Conservation (phyloP, 1,139 yeast genomes). For the Lodderomyces margitis region DNA sequence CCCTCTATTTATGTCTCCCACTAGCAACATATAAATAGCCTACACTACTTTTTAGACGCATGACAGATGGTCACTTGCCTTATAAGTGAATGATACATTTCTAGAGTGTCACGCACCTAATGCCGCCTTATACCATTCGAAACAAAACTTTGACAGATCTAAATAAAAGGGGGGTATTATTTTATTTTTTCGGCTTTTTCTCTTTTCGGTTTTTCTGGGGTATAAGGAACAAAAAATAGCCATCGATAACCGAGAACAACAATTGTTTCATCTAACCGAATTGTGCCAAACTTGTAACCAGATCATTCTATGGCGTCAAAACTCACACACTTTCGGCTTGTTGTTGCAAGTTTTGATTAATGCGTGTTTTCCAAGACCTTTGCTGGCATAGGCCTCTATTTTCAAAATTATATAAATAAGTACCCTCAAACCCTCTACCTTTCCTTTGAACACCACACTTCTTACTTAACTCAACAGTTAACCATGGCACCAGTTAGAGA, state of each 20-base stretch:
- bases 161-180: not conserved
- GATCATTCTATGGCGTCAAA: not conserved
- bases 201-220: constrained; percentile 1
- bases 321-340: not conserved
- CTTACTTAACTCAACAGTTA: not conserved
- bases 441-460: not conserved
- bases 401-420: not conserved
- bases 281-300: not conserved
- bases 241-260: constrained; percentile 1
- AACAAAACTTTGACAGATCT: not conserved
- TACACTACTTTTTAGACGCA: not conserved
- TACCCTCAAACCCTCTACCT: not conserved
- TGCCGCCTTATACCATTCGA: not conserved
- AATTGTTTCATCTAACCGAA: not conserved
- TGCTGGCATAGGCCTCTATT: not conserved
- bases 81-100: not conserved
- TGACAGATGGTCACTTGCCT: not conserved
- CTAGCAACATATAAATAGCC: not conserved
- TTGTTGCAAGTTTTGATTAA: not conserved
- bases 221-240: not conserved
- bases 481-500: constrained; percentile 13
- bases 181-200: not conserved
- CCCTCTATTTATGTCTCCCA: not conserved
- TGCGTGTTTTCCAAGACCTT: constrained; percentile 1
- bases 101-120: not conserved